phyloP scores from a whole-genome alignment of 1,284 basidiomycete genomes.

The Fomitopsis schrenkii region DNA sequence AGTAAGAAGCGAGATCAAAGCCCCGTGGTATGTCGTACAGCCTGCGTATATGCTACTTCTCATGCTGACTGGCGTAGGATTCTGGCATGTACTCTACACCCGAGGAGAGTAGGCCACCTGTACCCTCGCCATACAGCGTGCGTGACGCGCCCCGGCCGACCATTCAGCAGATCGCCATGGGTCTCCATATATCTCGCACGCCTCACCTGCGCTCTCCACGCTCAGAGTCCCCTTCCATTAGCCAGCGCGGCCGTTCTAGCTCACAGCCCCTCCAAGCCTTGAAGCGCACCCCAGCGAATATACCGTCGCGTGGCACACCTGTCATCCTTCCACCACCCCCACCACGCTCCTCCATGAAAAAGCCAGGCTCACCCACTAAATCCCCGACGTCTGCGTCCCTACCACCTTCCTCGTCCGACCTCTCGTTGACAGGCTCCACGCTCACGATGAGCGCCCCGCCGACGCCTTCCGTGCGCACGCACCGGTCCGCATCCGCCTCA shows the following conservation, averaged over 20 bases:
- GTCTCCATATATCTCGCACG: slow-evolving; percentile 67
- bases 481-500: slow-evolving; percentile 34
- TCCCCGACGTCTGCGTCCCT: slow-evolving; percentile 31
- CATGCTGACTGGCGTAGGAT: slow-evolving; percentile 7
- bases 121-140: slow-evolving; percentile 36
- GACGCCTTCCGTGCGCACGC: slow-evolving; percentile 26
- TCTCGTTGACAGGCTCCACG: slow-evolving; percentile 34
- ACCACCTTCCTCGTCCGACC: slow-evolving; percentile 42
- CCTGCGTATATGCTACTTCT: neutral
- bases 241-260: slow-evolving; percentile 6
- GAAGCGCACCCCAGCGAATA: slow-evolving; percentile 2
- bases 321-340: slow-evolving; percentile 47
- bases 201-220: slow-evolving; percentile 51
- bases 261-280: neutral
- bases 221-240: slow-evolving; percentile 15
- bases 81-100: slow-evolving; percentile 50
- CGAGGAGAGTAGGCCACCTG: slow-evolving; percentile 36
- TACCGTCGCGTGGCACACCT: slow-evolving; percentile 19
- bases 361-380: slow-evolving; percentile 29
- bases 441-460: slow-evolving; percentile 39
- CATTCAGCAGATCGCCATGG: slow-evolving; percentile 72
- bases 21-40: slow-evolving; percentile 19
- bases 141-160: slow-evolving; percentile 50
- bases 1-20: slow-evolving; percentile 28
- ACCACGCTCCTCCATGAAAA: slow-evolving; percentile 61